A percentile compares a stretch with the other conserved stretches of the same genome.
These are phyloP conservation scores for Rutstroemia sydowiana DNA, from an alignment of 2,329 filamentous ascomycete genomes.

Conservation along the genomic window DNA sequence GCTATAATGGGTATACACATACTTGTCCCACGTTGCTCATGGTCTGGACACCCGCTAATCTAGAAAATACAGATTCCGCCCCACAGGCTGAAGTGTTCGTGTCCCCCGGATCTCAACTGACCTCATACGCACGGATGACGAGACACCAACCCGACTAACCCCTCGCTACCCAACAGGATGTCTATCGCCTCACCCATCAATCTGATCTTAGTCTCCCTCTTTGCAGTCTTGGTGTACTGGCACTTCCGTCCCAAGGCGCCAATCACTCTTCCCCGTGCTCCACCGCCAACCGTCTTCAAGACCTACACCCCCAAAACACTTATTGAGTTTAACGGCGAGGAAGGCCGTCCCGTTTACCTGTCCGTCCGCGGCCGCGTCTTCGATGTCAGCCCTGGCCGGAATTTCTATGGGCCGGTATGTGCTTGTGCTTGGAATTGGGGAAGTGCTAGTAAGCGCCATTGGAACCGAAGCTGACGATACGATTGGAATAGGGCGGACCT, in stretches of 20 bases:
- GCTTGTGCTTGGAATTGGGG: too few relatives aligned
- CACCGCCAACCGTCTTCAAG: conserved; percentile 54
- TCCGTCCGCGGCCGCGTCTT: conserved; percentile 89
- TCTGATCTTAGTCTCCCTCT: conserved; percentile 47
- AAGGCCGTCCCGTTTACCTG: conserved; percentile 72
- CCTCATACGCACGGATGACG: too few relatives aligned
- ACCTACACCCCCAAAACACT: conserved; percentile 73
- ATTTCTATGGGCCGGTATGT: conserved; percentile 99
- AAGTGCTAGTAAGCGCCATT: too few relatives aligned
- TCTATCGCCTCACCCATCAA: conserved; percentile 50
- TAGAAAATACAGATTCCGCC: too few relatives aligned
- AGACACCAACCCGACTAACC: too few relatives aligned
- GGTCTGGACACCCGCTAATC: too few relatives aligned
- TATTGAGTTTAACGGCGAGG: conserved; percentile 74
- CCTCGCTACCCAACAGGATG: too few relatives aligned
- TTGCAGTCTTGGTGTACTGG: conserved; percentile 52
- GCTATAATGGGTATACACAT: too few relatives aligned
- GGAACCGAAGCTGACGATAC: too few relatives aligned
- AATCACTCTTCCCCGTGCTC: conserved; percentile 42
- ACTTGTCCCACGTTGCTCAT: too few relatives aligned
- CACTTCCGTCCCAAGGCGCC: conserved; percentile 44
- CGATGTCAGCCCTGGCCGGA: conserved; percentile 77
- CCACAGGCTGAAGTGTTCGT: too few relatives aligned
- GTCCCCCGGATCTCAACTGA: too few relatives aligned
- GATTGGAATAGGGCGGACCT: conserved; percentile 78